Base-by-base conservation (phyloP, 2,329 filamentous ascomycete species). In the Beauveria scarabaeidicola region DNA sequence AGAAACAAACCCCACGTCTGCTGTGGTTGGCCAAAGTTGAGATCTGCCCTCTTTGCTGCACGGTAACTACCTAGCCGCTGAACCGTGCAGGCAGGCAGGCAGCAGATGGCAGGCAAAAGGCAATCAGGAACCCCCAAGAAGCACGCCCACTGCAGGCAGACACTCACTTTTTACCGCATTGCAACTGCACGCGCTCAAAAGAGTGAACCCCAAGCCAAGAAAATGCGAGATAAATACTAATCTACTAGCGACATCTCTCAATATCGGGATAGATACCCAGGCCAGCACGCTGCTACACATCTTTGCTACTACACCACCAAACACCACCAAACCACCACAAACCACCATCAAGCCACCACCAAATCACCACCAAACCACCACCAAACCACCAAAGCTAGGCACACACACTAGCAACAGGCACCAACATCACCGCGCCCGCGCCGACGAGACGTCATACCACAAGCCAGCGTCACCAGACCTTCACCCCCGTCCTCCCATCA, bases 401-500 rank as follows among this genome's bases (percentile, higher is more conserved):
- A 48, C 25, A 15, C 32, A 36, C 32, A 36, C 32, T 27, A 17
- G 7, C n/a, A 11, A 32, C 43, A 48, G 44, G 43, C 53, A 47
- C 21, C 53, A 56, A 47, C 41, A 43, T 38, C 23, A 36, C 44
- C 27, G 41, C 21, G 44, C 54, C 55, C 55, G 46, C 47, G n/a
- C 27, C 47, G 47, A 52, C 38, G 46, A 52, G 55, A 58, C 55
- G 55, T 58, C 55, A 58, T 58, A 51, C 47, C 47, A 52, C 55
- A 58, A 52, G 55, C 55, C 47, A 58, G 47, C 32, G 55, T 58
- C 55, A 58, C 55, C 55, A 58, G 55, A 58, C 55, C 55, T 23
- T 40, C 36, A 36, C 25, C 55, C 55, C 27, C 23, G 36, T 36
- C n/a, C 46, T 51, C 41, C 25, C 21, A 21, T 13, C 32, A 36